Conservation (phyloP, 1,284 basidiomycete genomes). For the Irpex sp. region DNA sequence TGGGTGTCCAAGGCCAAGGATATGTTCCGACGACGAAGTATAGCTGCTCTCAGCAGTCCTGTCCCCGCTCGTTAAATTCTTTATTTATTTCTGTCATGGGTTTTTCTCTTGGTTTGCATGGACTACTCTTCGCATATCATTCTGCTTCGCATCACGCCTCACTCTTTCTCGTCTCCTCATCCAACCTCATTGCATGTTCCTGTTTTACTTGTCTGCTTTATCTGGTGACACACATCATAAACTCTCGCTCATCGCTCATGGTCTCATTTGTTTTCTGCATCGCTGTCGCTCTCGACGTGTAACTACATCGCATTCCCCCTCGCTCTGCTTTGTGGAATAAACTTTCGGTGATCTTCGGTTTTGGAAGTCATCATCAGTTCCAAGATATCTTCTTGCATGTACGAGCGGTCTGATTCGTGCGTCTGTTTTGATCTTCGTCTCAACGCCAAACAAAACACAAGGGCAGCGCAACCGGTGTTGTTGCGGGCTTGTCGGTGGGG, state of each 20-base stretch:
- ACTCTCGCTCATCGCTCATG: not conserved
- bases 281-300: not conserved
- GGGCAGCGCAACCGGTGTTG: not conserved
- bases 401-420: not conserved
- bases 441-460: not conserved
- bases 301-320: not conserved
- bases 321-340: not conserved
- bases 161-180: not conserved
- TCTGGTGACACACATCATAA: not conserved
- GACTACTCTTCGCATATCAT: not conserved
- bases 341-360: not conserved
- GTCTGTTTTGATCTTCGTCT: not conserved
- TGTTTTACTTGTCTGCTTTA: not conserved
- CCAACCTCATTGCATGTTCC: not conserved
- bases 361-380: not conserved
- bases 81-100: not conserved
- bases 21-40: constrained; percentile 46
- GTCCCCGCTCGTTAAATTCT: not conserved
- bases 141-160: not conserved
- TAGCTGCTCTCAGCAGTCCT: constrained; percentile 16
- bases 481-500: not conserved
- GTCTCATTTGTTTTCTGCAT: not conserved
- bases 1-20: constrained; percentile 49
- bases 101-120: not conserved
- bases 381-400: not conserved